Percentiles rank a stretch among this genome's conserved stretches.
phyloP scores from a whole-genome alignment of 495 filamentous ascomycete species.

The Penicillium simplicissimum region DNA sequence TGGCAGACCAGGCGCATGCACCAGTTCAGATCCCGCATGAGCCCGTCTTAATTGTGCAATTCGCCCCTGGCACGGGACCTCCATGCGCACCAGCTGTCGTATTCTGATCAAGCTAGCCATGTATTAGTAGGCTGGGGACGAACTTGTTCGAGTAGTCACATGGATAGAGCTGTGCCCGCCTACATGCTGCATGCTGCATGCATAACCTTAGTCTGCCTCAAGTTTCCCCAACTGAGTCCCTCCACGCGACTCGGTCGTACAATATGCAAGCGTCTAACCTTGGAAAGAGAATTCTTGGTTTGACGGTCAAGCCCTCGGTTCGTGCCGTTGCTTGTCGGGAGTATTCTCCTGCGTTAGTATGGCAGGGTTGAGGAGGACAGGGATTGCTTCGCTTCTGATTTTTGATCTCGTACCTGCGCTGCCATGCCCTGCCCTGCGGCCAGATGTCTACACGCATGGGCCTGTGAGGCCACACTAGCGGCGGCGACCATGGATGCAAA shows the following conservation, averaged over 20 bases:
- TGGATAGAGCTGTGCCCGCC: not conserved
- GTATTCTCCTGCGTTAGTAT: not conserved
- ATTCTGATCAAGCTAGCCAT: not conserved
- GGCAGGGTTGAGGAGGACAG: not conserved
- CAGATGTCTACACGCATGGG: not conserved
- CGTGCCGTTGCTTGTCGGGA: slow-evolving; percentile 16
- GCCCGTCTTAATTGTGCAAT: slow-evolving; percentile 12
- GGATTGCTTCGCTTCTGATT: not conserved
- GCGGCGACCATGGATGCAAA: too few relatives aligned
- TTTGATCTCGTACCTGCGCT: not conserved
- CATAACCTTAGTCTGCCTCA: slow-evolving; percentile 2
- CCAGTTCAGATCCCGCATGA: not conserved
- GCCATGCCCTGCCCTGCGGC: not conserved
- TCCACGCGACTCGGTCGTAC: not conserved
- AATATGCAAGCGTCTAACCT: too few relatives aligned
- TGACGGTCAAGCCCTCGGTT: slow-evolving; percentile 19
- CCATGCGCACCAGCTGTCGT: not conserved
- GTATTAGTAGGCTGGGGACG: not conserved
- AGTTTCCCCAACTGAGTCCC: not conserved
- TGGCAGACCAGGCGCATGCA: not conserved
- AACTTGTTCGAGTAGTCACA: not conserved
- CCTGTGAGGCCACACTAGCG: too few relatives aligned
- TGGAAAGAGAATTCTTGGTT: slow-evolving; percentile 7
- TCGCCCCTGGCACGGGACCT: not conserved
- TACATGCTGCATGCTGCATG: slow-evolving; percentile 2